Evolutionary conservation across 768 basidiomycete species (phyloP), one percentile per base, ranked within the genome.

Genomic region (Lentinula aciculospora): DNA sequence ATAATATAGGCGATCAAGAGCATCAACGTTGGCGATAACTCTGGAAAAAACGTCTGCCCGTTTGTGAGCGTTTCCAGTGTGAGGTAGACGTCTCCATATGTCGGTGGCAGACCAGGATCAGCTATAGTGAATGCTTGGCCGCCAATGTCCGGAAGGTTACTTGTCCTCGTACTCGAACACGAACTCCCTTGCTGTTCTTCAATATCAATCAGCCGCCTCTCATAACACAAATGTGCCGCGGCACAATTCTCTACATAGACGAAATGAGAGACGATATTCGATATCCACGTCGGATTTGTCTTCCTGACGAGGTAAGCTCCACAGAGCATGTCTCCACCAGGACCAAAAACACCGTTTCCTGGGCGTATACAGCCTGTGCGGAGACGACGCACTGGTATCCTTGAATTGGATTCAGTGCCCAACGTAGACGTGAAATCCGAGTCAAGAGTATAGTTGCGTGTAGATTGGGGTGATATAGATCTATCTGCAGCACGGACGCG

Each of bases 291-390:
- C 1, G 83, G 84, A 64, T 85, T 88, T 50, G 71, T 66, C 64
- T 77, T 71, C 45, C 85, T 80, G 2, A 77, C 71, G 42, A 92
- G 79, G 66, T 85, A 88, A 19, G 82, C 78, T 2, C 80, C 86
- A 53, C 80, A 82, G 10, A 88, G 65, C 63, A 86, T 78, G 66
- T 91, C 89, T 3, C 88, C 89, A 36, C 88, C 81, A 1, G 88
- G 83, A 1, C 89, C 89, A 67, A 81, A 92, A 3, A 89, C 70
- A 0, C 86, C 88, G 59, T 90, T 90, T 0, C 89, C 88, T 2
- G 89, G 89, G n/a, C 89, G 81, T 42, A 92, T 74, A 60, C 81
- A 85, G 0, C 89, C 88, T 7, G 88, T 91, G 51, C 86, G 78
- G 45, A 91, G 66, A 12, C 73, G 64, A 25, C 19, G 13, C 13